phyloP scores from a whole-genome alignment of 2,329 filamentous ascomycete species.

The Cytospora piceae region DNA sequence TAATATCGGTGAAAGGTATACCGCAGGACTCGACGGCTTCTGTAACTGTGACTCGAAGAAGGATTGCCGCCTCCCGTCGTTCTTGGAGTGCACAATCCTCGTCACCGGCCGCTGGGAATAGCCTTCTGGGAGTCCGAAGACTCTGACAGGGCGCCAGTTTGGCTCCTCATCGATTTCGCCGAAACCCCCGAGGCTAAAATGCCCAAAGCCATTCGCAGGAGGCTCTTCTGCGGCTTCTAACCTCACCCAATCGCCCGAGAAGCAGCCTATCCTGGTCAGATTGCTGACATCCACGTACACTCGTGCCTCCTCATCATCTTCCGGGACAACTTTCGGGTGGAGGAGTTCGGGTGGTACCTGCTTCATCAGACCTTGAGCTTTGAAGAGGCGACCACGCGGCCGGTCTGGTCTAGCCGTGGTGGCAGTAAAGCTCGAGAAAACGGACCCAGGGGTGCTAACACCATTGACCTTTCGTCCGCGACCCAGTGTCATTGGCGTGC shows the following conservation, averaged over 20 bases:
- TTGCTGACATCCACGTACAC: constrained; percentile 89
- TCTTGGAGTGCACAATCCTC: constrained; percentile 59
- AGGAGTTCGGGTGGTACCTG: constrained; percentile 77
- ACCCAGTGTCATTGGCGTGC: constrained; percentile 76
- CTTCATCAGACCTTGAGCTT: constrained; percentile 74
- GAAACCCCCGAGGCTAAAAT: constrained; percentile 70
- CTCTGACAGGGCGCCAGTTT: constrained; percentile 80
- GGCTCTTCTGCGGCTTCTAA: constrained; percentile 79
- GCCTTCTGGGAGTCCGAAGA: constrained; percentile 85
- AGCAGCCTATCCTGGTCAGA: constrained; percentile 88
- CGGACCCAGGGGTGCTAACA: constrained; percentile 80
- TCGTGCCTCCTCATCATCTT: constrained; percentile 86
- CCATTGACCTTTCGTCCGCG: constrained; percentile 70
- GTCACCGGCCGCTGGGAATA: constrained; percentile 65
- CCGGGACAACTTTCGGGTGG: constrained; percentile 75
- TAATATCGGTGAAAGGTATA: constrained; percentile 83
- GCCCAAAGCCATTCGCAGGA: constrained; percentile 66
- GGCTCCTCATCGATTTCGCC: constrained; percentile 62
- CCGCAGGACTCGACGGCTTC: constrained; percentile 59
- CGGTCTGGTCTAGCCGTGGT: constrained; percentile 77
- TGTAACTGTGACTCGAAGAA: constrained; percentile 72
- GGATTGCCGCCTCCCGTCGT: constrained; percentile 56
- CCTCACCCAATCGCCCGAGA: constrained; percentile 95
- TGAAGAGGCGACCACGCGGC: constrained; percentile 79
- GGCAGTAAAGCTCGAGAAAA: constrained; percentile 86